These are phyloP conservation scores for Perilla frutescens DNA, from an alignment of 257 asterid species.

Conservation along the genomic window DNA sequence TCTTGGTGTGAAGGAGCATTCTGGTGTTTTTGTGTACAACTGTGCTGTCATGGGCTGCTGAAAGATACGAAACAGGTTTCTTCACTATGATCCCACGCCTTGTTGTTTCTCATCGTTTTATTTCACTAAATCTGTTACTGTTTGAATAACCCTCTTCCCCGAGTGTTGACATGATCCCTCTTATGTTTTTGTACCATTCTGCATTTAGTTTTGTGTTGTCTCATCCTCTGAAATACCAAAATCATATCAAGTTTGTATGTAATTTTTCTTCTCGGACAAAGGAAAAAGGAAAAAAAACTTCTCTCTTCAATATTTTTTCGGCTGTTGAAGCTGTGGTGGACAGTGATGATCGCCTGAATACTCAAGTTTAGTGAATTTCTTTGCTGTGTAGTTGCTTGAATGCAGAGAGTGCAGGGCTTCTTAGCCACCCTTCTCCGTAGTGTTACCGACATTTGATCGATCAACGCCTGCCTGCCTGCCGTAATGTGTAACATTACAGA, in stretches of 20 bases:
- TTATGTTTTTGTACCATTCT: constrained; percentile 17
- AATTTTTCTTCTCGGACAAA: background rate
- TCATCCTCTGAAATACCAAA: background rate
- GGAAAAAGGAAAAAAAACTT: background rate
- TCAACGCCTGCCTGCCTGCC: too few species aligned
- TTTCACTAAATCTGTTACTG: constrained; percentile 38
- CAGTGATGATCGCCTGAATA: too few species aligned
- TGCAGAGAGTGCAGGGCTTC: too few species aligned
- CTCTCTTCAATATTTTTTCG: background rate
- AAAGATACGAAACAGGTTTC: constrained; percentile 34
- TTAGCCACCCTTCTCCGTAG: too few species aligned
- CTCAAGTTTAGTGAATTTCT: too few species aligned
- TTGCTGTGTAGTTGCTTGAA: too few species aligned
- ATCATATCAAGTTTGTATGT: constrained; percentile 8
- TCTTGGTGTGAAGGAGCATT: constrained; percentile 73
- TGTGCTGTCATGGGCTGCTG: constrained; percentile 89
- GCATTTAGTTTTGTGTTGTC: constrained; percentile 28
- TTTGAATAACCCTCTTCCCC: constrained; percentile 35
- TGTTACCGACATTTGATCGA: too few species aligned
- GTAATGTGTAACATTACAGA: too few species aligned
- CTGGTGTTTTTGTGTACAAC: constrained; percentile 84
- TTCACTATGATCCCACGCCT: constrained; percentile 24
- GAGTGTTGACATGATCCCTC: constrained; percentile 37
- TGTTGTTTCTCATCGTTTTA: constrained; percentile 35
- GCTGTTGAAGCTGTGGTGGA: too few species aligned